Conservation (phyloP, 176 grass and related monocot genomes). For the Urochloa ruziziensis region DNA sequence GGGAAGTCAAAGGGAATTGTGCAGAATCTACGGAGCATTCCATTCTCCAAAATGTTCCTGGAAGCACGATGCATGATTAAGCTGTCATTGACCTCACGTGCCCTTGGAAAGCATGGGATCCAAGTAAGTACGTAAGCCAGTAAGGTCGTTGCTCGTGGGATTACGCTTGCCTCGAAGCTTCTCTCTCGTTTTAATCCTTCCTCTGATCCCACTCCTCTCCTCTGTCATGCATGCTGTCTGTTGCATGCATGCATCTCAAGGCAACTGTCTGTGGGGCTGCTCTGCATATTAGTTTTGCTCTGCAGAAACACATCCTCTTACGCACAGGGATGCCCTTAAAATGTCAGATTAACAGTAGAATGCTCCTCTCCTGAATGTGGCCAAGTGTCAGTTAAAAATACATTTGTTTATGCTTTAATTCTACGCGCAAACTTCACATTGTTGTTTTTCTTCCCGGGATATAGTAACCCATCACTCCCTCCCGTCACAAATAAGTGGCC, state of each 20-base stretch:
- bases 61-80: slow-evolving; percentile 35
- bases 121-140: not conserved
- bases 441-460: not conserved
- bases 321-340: not conserved
- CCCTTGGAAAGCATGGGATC: slow-evolving; percentile 23
- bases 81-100: slow-evolving; percentile 45
- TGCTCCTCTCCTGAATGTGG: not conserved
- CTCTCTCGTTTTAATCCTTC: not conserved
- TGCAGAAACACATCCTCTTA: not conserved
- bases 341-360: not conserved
- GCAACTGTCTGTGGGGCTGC: not conserved
- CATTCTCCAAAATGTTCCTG: slow-evolving; percentile 92
- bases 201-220: not conserved
- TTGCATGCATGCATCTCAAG: slow-evolving; percentile 44
- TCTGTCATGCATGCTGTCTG: not conserved
- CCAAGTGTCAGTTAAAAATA: not conserved
- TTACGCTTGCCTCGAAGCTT: not conserved
- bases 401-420: not conserved
- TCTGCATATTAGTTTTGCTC: not conserved
- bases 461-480: not conserved
- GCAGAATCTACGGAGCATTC: slow-evolving; percentile 95
- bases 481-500: not conserved
- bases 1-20: slow-evolving; percentile 35
- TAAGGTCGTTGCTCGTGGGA: not conserved
- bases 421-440: not conserved